Evolutionary conservation across 2,329 filamentous ascomycete genomes (phyloP), one percentile per base, ranked within the genome.

Genomic region (Penicillium sp.): DNA sequence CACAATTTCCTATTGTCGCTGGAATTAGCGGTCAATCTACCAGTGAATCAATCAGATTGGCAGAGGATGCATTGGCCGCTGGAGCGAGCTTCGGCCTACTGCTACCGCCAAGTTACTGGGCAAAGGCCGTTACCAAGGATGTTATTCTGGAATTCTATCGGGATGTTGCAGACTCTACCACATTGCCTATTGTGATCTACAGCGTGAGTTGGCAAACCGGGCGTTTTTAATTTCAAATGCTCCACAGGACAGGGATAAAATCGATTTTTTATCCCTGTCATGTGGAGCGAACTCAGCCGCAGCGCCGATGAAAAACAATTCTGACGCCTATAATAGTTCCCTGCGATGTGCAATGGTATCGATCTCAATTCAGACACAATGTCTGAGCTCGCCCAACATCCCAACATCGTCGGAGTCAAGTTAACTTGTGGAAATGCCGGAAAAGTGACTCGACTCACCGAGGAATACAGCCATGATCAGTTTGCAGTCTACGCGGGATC

Each of bases 401-500:
- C 58, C 1, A 72, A 71, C 46, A 73, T 73, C 21, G 66, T 70
- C 9, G 70, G 67, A 21, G 67, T 70, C 4, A 73, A 73, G 42
- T 56, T 73, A 36, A 73, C 70, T 5, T 73, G 70, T 50, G 67
- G 71, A n/a, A 60, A 61, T 32, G 56, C 56, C 13, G 61, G 56
- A 31, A 67, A 62, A 14, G 69, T 55, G 58, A 73, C 67, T 14
- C 59, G 67, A 51, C 61, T 66, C 51, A 74, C 60, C n/a, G 64
- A 71, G 39, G 66, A 73, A 24, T 77, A 74, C 18, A 61, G 58
- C 0, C 74, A 71, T 2, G 65, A 65, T 6, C 71, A 79, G 42
- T 79, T 80, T 21, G 73, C 69, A 18, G 75, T 79, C 1, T 77
- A 73, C 47, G 76, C 76, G 0, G 77, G 78, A 2, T 77, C 74